A percentile compares a stretch with the other conserved stretches of the same genome.
These are phyloP conservation scores for Terana coerulea DNA, from an alignment of 768 basidiomycete species.

Conservation along the genomic window DNA sequence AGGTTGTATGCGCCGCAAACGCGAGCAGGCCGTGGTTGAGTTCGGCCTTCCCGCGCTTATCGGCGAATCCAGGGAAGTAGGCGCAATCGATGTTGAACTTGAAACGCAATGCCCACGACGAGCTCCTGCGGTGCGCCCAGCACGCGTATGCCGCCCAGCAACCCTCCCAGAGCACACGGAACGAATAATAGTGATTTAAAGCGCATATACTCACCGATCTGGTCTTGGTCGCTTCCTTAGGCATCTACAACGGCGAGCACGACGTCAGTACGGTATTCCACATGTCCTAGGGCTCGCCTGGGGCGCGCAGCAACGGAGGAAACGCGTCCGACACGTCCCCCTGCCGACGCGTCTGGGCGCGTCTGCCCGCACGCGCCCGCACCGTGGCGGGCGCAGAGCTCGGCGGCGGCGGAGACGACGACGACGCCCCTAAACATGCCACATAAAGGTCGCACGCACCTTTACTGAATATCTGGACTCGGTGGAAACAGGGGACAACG, in stretches of 20 bases:
- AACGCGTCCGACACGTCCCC: slow-evolving; percentile 12
- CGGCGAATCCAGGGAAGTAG: slow-evolving; percentile 6
- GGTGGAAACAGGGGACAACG: background rate
- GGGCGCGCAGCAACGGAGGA: background rate
- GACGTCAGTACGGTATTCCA: slow-evolving; percentile 33
- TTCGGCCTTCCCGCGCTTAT: slow-evolving; percentile 8
- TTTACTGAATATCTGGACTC: background rate
- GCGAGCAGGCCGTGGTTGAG: too few relatives aligned
- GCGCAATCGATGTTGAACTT: slow-evolving; percentile 3
- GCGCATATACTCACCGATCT: slow-evolving; percentile 50
- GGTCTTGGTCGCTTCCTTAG: slow-evolving; percentile 68
- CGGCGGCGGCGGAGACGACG: slow-evolving; percentile 5
- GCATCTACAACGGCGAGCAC: slow-evolving; percentile 53
- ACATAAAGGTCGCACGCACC: slow-evolving; percentile 6
- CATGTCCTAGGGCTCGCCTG: slow-evolving; percentile 31
- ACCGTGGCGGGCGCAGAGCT: slow-evolving; percentile 3
- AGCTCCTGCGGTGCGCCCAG: background rate
- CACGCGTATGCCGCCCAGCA: background rate
- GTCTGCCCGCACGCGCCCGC: slow-evolving; percentile 10
- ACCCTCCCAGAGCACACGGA: background rate
- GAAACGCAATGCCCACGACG: background rate
- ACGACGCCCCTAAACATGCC: background rate
- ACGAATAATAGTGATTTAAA: slow-evolving; percentile 2
- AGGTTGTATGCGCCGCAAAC: too few relatives aligned
- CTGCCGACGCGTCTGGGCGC: slow-evolving; percentile 12